Evolutionary conservation across 2,329 filamentous ascomycete species (phyloP), one percentile per base, ranked within the genome.

Genomic region (Lecanosticta acicola): DNA sequence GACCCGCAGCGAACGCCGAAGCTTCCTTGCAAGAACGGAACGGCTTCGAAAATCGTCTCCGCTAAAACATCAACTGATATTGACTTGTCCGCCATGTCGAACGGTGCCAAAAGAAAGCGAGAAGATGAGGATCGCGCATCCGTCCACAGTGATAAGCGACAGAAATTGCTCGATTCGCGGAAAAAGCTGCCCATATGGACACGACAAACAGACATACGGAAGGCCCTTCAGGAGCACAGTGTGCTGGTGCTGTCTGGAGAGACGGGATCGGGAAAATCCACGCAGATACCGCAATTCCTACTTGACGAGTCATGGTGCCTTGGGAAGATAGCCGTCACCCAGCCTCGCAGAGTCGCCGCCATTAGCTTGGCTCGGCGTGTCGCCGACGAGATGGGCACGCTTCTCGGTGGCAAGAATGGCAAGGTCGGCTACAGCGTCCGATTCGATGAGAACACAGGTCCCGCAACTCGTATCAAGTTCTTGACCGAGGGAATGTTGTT

Each of bases 231-330:
- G 10, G 69, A 63, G 13, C 61, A 79, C 26, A 80, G 94, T 59
- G 80, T 95, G 1, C 77, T 98, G 41, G 75, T 98, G 0, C 71
- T 98, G 11, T 84, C 93, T 2, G 91, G 91, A 70, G 91, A 97
- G 66, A 98, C 93, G 0, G 93, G 93, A 64, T 94, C 87, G 11
- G 93, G 93, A 63, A 98, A 98, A 70, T 94, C 87, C 71, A 98
- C 93, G 0, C 93, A 98, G 67, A 83, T 96, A 0, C 91, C 93
- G 0, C 93, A 97, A 61, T 96, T 95, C 52, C 71, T 98, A 5
- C 79, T 84, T 37, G 71, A 75, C 19, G 86, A 96, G 60, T 69
- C 79, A 4, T 97, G 90, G 89, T 95, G 89, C 65, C 77, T 74
- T 29, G 87, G 87, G 0, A 84, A 86, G 59, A 88, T 98, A 54